These are phyloP conservation scores for Flaveria sonorensis DNA, from an alignment of 129 eudicot genomes.

Conservation along the genomic window DNA sequence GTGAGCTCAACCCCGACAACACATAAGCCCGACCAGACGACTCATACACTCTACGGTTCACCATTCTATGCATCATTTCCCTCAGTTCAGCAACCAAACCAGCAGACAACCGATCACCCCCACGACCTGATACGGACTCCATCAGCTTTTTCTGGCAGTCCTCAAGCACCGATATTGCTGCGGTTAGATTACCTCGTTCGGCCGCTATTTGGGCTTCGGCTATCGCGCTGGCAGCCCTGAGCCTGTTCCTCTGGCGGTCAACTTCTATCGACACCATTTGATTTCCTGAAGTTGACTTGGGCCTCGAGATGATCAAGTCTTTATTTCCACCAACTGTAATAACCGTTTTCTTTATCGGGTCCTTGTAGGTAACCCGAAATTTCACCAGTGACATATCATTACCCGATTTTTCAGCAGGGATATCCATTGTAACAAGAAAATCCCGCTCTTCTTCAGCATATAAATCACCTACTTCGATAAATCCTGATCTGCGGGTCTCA, in stretches of 20 bases:
- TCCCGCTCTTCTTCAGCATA: constrained; percentile 93
- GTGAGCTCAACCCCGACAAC: constrained; percentile 83
- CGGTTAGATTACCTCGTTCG: constrained; percentile 55
- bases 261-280: constrained; percentile 53
- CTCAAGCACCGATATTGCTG: constrained; percentile 54
- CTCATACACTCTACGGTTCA: constrained; percentile 60
- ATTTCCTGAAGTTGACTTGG: constrained; percentile 34
- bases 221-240: constrained; percentile 68
- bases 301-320: constrained; percentile 54
- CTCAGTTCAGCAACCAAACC: constrained; percentile 65
- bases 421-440: constrained; percentile 52
- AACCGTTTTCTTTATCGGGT: constrained; percentile 47
- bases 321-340: constrained; percentile 35
- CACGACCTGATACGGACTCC: constrained; percentile 46
- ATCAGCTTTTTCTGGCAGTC: constrained; percentile 42
- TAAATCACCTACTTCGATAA: constrained; percentile 70
- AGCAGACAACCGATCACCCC: constrained; percentile 54
- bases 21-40: constrained; percentile 75
- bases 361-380: constrained; percentile 46
- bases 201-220: constrained; percentile 63
- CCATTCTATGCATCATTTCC: constrained; percentile 83
- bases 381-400: constrained; percentile 53
- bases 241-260: constrained; percentile 66
- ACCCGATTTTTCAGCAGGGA: constrained; percentile 44
- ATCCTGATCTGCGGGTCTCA: constrained; percentile 40